These are phyloP conservation scores for Senna tora DNA, from an alignment of 306 rosid genomes.

Conservation along the genomic window DNA sequence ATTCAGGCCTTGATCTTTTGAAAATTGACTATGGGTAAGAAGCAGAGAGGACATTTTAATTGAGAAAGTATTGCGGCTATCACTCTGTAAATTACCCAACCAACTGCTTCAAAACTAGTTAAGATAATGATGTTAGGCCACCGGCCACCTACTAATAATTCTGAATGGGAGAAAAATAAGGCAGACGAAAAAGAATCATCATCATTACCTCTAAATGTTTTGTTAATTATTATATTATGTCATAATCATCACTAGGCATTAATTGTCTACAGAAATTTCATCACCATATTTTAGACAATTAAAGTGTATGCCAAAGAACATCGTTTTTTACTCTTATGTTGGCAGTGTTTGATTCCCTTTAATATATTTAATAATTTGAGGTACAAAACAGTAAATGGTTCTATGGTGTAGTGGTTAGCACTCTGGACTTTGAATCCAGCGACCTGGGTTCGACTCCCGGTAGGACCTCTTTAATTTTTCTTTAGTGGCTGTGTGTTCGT, in stretches of 20 bases:
- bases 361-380: no score
- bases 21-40: background rate
- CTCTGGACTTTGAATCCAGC: conserved; percentile 60
- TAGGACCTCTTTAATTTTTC: conserved; percentile 43
- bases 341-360: no score
- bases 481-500: no score
- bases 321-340: no score
- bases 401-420: conserved; percentile 71
- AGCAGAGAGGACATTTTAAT: no score
- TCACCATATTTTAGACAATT: background rate
- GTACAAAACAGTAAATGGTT: conserved; percentile 5
- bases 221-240: background rate
- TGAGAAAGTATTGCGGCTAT: no score
- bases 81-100: background rate
- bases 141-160: background rate
- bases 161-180: background rate
- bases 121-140: background rate
- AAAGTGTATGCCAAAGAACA: no score
- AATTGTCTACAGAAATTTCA: background rate
- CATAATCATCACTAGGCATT: background rate
- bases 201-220: no score
- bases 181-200: background rate
- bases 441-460: conserved; percentile 60
- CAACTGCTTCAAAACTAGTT: background rate
- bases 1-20: conserved; percentile 11